phyloP scores from a whole-genome alignment of 2,329 filamentous ascomycete genomes.

The Bimuria novae-zelandiae region DNA sequence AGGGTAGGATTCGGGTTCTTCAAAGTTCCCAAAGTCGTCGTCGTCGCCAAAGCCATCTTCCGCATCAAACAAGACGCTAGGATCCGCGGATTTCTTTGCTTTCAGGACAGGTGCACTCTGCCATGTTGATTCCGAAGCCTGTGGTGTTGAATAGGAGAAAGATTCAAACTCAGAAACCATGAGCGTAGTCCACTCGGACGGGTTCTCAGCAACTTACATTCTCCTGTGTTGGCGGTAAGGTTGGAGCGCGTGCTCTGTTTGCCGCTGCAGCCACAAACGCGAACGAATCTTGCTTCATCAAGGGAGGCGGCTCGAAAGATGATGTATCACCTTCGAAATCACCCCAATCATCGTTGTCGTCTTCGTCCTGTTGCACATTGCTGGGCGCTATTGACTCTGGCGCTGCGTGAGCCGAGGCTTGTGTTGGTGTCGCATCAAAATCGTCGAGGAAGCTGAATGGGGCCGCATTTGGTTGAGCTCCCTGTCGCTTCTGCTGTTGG shows the following conservation, averaged over 20 bases:
- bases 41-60: conserved; percentile 39
- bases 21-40: conserved; percentile 47
- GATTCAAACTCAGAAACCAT: conserved; percentile 13
- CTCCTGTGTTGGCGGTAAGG: conserved; percentile 1
- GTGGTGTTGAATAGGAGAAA: conserved; percentile 17
- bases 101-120: conserved; percentile 33
- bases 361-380: conserved; percentile 10
- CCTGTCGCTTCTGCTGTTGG: conserved; percentile 18
- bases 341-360: conserved; percentile 48
- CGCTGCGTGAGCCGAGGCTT: conserved; percentile 21
- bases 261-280: conserved; percentile 16
- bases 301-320: conserved; percentile 15
- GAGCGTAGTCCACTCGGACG: too few relatives aligned
- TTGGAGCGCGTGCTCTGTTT: conserved; percentile 7
- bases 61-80: conserved; percentile 48
- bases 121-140: conserved; percentile 22
- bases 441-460: conserved; percentile 45
- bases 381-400: conserved; percentile 15
- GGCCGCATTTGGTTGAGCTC: conserved; percentile 11
- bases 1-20: conserved; percentile 23
- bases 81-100: conserved; percentile 40
- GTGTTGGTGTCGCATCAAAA: conserved; percentile 25
- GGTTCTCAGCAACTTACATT: not conserved
- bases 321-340: conserved; percentile 44
- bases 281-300: conserved; percentile 25